Evolutionary conservation across 345 rosid species (phyloP).

Genomic region (Iberis pinnata): DNA sequence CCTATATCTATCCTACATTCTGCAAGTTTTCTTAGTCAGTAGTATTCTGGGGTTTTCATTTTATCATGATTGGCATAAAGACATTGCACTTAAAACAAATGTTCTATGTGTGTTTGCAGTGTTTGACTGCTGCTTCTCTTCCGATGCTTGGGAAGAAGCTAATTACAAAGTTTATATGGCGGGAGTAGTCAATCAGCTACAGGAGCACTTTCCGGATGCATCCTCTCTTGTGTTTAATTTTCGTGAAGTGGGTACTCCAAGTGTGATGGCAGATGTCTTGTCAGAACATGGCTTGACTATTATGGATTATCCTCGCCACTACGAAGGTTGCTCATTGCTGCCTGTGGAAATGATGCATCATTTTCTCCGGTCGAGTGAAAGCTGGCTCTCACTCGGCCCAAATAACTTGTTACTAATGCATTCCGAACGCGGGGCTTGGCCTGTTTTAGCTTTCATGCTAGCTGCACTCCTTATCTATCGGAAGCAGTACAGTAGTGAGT

Average conservation of each 20-base stretch:
- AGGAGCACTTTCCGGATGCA: constrained; percentile 67
- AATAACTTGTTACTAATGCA: constrained; percentile 77
- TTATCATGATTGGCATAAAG: background rate
- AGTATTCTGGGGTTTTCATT: background rate
- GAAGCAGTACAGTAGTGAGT: constrained; percentile 81
- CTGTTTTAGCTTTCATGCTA: constrained; percentile 73
- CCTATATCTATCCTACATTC: too few species aligned
- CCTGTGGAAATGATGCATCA: constrained; percentile 84
- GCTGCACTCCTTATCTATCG: constrained; percentile 73
- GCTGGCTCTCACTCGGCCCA: constrained; percentile 88
- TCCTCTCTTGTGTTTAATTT: constrained; percentile 84
- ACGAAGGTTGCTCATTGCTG: constrained; percentile 81
- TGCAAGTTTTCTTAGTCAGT: too few species aligned
- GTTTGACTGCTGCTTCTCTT: constrained; percentile 83
- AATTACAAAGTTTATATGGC: constrained; percentile 54
- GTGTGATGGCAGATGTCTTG: constrained; percentile 47
- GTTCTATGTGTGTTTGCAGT: constrained; percentile 35
- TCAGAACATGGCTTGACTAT: constrained; percentile 73
- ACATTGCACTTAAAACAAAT: constrained; percentile 14
- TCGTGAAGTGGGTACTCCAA: constrained; percentile 60
- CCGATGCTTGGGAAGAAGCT: constrained; percentile 55
- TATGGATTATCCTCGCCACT: constrained; percentile 95
- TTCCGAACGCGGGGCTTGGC: constrained; percentile 89
- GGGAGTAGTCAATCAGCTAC: constrained; percentile 62
- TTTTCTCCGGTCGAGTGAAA: constrained; percentile 84